Evolutionary conservation across 139 green algal species (phyloP), one percentile per base, ranked within the genome.

Genomic region (Dunaliella primolecta): DNA sequence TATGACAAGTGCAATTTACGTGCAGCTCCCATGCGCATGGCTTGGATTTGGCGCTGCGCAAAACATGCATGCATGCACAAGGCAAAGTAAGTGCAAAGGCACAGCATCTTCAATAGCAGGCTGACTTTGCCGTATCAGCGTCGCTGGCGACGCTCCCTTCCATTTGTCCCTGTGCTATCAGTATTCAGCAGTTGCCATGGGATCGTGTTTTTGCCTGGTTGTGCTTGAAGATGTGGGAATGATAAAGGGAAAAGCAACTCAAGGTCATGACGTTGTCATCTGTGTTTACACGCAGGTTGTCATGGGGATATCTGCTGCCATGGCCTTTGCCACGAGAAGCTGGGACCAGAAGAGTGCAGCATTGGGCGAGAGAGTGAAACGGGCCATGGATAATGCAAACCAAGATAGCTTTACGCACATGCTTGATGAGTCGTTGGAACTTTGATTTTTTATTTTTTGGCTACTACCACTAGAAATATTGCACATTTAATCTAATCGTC

Each of bases 301-400:
- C 0, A 87, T 87, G 84, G 84, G 79, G 27, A 36, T 64, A 0
- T 38, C 79, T 0, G 64, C 84, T 0, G 37, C 83, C 3, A 87
- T 87, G 84, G 84, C 84, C 3, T 87, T 79, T 79, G n/a, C 37
- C 36, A 87, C 84, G 0, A 31, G 79, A 27, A 24, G 24, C 1
- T 87, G 84, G 84, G 57, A 75, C 3, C 36, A 38, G 75, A 2
- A 75, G 72, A 74, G 72, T 78, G 20, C 25, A 0, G 71, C n/a
- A 15, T 36, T 75, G 35, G 76, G 36, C n/a, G 75, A 76, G 1
- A 15, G 36, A 20, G 36, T 34, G 3, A 36, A 32, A 23, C n/a
- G 78, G 36, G n/a, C 37, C 32, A 27, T 29, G 27, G 34, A 36
- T 34, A 36, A 57, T 36, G 33, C 23, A 29, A 34, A 36, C 34